Evolutionary conservation across 1,284 basidiomycete genomes (phyloP), one percentile per base, ranked within the genome.

Genomic region (Cryptococcus sp.): DNA sequence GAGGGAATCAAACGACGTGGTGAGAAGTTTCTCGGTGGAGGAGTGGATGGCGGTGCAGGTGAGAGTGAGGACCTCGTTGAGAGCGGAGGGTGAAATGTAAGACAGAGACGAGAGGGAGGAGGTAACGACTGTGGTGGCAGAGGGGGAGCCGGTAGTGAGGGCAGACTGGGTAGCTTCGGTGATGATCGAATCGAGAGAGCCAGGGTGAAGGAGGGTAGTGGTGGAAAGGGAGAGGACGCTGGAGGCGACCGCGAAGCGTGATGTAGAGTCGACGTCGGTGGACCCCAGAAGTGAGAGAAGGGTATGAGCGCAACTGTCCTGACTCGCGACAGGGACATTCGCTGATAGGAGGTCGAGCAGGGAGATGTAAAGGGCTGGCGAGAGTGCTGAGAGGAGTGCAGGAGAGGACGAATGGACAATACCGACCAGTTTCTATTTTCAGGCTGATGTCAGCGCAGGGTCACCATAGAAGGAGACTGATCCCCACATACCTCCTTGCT

Each of bases 21-120:
- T 75, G 9, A 72, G 52, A 3, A 78, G 68, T 56, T 79, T 76
- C 16, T 78, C 75, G n/a, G 67, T 65, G 0, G 77, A 67, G 59
- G 82, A 80, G 63, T 82, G 80, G 40, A 82, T 78, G 0, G 79
- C 76, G 2, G 78, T 67, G 59, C 79, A 80, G 21, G 76, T 69
- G 1, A 77, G 61, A 3, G 66, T 63, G 15, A 75, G 63, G 20
- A 74, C 57, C 5, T 61, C 60, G 16, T 65, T 56, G 8, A 70
- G 53, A 1, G 69, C 61, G 2, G 69, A 61, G 4, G 43, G 9
- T 1, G 73, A 73, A 5, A 75, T 46, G 39, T 57, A 38, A 4
- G 54, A 37, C 5, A 52, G 40, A 16, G 49, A 35, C 38, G 44
- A 35, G 7, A 57, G 46, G 28, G 50, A 52, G 38, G 48, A 40